A percentile compares a stretch with the other conserved stretches of the same genome.
Evolutionary conservation across 805 yeast genomes (phyloP).

Genomic region (Saccharomycopsis fermentans): DNA sequence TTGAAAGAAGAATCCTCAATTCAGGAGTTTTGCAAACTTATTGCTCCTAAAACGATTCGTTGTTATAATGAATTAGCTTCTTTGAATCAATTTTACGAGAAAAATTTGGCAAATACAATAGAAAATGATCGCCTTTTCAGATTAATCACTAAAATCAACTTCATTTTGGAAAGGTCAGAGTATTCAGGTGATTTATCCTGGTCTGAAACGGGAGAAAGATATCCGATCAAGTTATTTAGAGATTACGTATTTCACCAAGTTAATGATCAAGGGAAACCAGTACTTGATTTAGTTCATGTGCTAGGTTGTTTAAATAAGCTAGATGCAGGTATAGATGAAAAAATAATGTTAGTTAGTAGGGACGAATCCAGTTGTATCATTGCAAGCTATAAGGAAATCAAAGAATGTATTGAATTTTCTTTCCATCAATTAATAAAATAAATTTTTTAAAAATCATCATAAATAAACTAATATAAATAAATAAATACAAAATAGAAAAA

Average conservation of each 20-base stretch:
- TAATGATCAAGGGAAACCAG: slow-evolving; percentile 68
- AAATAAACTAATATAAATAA: background rate
- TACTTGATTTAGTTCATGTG: slow-evolving; percentile 74
- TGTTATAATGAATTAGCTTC: slow-evolving; percentile 25
- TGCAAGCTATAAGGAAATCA: slow-evolving; percentile 74
- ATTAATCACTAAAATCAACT: slow-evolving; percentile 69
- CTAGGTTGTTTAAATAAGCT: slow-evolving; percentile 72
- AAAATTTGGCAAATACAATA: slow-evolving; percentile 56
- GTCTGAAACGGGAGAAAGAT: slow-evolving; percentile 69
- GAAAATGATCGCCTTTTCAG: slow-evolving; percentile 86
- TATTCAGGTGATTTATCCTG: slow-evolving; percentile 44
- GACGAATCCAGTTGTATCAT: slow-evolving; percentile 83
- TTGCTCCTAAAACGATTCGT: slow-evolving; percentile 32
- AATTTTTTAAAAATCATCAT: background rate
- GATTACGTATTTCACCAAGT: slow-evolving; percentile 81
- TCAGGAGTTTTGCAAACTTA: slow-evolving; percentile 28
- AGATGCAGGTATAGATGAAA: slow-evolving; percentile 87
- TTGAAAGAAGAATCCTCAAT: slow-evolving; percentile 20
- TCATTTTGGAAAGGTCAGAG: slow-evolving; percentile 68
- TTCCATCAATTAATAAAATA: slow-evolving; percentile 10
- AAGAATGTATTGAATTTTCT: slow-evolving; percentile 43
- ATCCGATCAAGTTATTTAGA: slow-evolving; percentile 62
- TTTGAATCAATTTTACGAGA: slow-evolving; percentile 45
- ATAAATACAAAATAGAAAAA: background rate
- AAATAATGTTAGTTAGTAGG: slow-evolving; percentile 64